Base-by-base conservation (phyloP, 495 filamentous ascomycete genomes). In the Aspergillus ellipticus region DNA sequence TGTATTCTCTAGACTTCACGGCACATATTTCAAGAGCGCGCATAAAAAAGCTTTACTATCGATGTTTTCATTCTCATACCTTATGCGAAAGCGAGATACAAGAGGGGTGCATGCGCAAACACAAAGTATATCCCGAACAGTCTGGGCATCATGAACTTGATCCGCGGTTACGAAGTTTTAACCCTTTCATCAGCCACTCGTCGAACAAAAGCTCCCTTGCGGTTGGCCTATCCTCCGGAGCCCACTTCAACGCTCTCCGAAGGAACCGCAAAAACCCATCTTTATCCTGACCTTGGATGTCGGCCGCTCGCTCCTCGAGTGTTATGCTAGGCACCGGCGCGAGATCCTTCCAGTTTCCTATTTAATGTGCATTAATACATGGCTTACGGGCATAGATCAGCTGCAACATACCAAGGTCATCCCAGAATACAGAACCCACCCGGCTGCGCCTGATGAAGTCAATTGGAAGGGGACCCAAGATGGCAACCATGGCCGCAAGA, bases 221-320 rank as follows among this genome's bases (percentile, higher is more conserved):
- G 15, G 71, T 73, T 33, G 62, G 64, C 11, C 76, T 61, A 10
- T 77, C 60, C 29, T 67, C 56, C 7, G 76, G 76, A 10, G 63
- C 58, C 76, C 77, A 79, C 48, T 72, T 69, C 43, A 82, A 55
- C 59, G 76, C 74, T 51, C 39, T 59, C 19, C 63, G 46, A 29
- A 79, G 63, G 55, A 76, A 74, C n/a, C 55, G 29, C 24, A 80
- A 53, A 54, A 79, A 79, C 24, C 58, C 57, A n/a, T 67, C 60
- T 45, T 71, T 67, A n/a, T 72, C 61, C 42, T 67, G 59, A 0
- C 66, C 68, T 4, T 63, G 20, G n/a, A 75, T 39, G 17, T 56
- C n/a, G 13, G 15, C 17, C 15, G 49, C 55, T 8, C 55, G 17
- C 0, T 20, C 46, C 29, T 60, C 60, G 1, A 68, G 29, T 9